Evolutionary conservation across 495 filamentous ascomycete genomes (phyloP).

Genomic region (Elaphomyces granulatus): DNA sequence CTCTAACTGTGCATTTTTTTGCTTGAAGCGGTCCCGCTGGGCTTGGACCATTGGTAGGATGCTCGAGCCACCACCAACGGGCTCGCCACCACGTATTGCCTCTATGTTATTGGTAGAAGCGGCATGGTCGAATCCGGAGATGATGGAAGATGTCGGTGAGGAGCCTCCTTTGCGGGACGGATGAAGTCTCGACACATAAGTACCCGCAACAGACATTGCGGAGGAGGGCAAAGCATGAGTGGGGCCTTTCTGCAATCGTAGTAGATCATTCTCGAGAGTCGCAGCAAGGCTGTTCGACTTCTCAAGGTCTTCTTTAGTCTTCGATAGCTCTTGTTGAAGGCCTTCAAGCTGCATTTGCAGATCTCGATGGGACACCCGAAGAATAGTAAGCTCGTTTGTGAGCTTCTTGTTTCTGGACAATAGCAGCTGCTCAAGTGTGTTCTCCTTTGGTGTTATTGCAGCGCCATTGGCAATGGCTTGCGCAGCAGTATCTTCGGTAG

Average conservation of each 20-base stretch:
- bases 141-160: constrained; percentile 96
- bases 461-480: constrained; percentile 33
- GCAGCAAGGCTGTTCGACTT: constrained; percentile 69
- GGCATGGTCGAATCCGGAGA: constrained; percentile 74
- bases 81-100: constrained; percentile 48
- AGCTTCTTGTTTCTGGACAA: constrained; percentile 92
- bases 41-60: constrained; percentile 97
- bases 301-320: constrained; percentile 73
- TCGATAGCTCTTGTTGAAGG: constrained; percentile 70
- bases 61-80: constrained; percentile 69
- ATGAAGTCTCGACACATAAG: constrained; percentile 68
- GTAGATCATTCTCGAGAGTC: constrained; percentile 85
- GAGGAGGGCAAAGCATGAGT: constrained; percentile 71
- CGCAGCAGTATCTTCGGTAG: constrained; percentile 14
- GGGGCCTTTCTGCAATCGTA: constrained; percentile 71
- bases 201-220: constrained; percentile 85
- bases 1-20: constrained; percentile 83
- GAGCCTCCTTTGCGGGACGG: constrained; percentile 55
- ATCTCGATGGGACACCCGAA: constrained; percentile 89
- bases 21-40: constrained; percentile 96
- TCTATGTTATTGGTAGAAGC: constrained; percentile 37
- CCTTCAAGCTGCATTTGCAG: constrained; percentile 65
- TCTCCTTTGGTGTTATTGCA: constrained; percentile 46
- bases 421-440: constrained; percentile 79
- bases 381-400: constrained; percentile 77